Evolutionary conservation across 306 rosid species (phyloP).

Genomic region (Ammopiptanthus mongolicus): DNA sequence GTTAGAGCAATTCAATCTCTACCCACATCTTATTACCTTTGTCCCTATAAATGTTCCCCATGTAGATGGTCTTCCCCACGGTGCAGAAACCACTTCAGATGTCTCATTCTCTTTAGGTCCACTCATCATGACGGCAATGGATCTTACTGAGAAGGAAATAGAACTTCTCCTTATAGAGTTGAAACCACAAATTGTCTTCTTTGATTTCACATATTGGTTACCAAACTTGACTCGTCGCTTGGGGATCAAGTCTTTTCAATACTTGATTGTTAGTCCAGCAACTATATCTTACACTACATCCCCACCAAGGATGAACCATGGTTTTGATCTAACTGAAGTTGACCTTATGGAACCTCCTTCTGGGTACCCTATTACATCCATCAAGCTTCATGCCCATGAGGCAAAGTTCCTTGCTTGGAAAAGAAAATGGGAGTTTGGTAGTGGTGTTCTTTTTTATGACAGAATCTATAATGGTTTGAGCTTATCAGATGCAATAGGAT

Average conservation of each 20-base stretch:
- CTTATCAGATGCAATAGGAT: constrained; percentile 23
- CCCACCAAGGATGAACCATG: background rate
- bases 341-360: constrained; percentile 24
- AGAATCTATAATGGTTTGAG: background rate
- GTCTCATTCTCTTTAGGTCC: background rate
- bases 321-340: background rate
- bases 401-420: background rate
- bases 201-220: constrained; percentile 26
- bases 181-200: constrained; percentile 28
- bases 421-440: constrained; percentile 19
- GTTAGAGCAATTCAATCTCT: background rate
- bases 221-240: constrained; percentile 14
- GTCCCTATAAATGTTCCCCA: constrained; percentile 23
- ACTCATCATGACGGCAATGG: constrained; percentile 27
- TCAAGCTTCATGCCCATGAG: constrained; percentile 26
- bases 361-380: constrained; percentile 9
- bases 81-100: constrained; percentile 31
- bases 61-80: constrained; percentile 26
- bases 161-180: constrained; percentile 3
- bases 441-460: constrained; percentile 22
- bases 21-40: constrained; percentile 22
- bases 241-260: constrained; percentile 20
- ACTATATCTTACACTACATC: background rate
- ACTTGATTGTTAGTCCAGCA: background rate
- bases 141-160: constrained; percentile 11